phyloP scores from a whole-genome alignment of 352 stramenopile species.

The Globisporangium uncinulatum region DNA sequence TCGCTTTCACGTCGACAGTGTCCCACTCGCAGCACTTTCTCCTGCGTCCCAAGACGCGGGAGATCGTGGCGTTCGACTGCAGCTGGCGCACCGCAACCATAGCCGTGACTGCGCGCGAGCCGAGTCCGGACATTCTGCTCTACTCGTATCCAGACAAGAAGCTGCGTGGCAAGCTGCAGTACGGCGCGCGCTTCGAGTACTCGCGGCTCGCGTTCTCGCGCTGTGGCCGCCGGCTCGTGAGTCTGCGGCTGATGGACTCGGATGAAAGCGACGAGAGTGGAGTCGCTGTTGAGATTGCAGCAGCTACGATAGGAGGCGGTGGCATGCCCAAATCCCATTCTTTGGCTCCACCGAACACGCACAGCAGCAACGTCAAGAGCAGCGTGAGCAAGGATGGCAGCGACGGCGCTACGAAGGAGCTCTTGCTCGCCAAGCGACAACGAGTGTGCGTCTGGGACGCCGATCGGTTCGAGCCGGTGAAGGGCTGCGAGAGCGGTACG shows the following conservation, averaged over 20 bases:
- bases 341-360: not conserved
- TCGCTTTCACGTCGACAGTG: constrained; percentile 65
- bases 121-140: constrained; percentile 45
- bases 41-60: constrained; percentile 37
- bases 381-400: not conserved
- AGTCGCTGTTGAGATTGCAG: not conserved
- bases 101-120: constrained; percentile 47
- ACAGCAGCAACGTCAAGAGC: not conserved
- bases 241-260: constrained; percentile 27
- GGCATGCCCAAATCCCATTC: not conserved
- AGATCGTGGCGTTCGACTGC: constrained; percentile 58
- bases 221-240: constrained; percentile 53
- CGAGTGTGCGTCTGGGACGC: constrained; percentile 62
- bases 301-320: not conserved
- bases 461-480: constrained; percentile 39
- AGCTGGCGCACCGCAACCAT: constrained; percentile 54
- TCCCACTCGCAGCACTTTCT: constrained; percentile 65
- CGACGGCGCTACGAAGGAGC: not conserved
- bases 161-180: constrained; percentile 41
- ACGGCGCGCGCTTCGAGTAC: constrained; percentile 48
- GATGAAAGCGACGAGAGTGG: constrained; percentile 8
- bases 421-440: constrained; percentile 6
- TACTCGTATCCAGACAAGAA: constrained; percentile 81
- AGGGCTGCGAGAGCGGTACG: constrained; percentile 29
- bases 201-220: constrained; percentile 59